phyloP scores from a whole-genome alignment of 2,329 filamentous ascomycete species.

The Madurella mycetomatis region DNA sequence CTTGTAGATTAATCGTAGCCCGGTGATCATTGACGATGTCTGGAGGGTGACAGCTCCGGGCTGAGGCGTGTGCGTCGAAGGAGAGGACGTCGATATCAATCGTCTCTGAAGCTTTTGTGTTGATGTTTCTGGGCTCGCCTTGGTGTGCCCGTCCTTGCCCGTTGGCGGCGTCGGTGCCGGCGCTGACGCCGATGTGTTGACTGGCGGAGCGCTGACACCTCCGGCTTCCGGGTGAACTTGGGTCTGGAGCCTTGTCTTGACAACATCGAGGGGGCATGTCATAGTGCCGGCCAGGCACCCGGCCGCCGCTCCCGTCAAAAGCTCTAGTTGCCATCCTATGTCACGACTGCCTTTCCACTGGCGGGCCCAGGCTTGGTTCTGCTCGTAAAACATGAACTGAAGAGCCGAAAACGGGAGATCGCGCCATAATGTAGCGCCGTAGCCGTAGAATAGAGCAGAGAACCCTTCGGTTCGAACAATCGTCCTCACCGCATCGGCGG shows the following conservation, averaged over 20 bases:
- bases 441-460: constrained; percentile 88
- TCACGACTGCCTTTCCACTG: constrained; percentile 73
- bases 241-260: constrained; percentile 94
- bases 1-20: constrained; percentile 80
- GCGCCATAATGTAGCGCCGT: constrained; percentile 89
- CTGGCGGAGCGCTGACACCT: not conserved
- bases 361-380: constrained; percentile 79
- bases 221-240: constrained; percentile 56
- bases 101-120: constrained; percentile 53
- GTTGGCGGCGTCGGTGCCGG: not conserved
- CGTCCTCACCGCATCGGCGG: constrained; percentile 75
- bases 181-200: not conserved
- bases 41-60: constrained; percentile 77
- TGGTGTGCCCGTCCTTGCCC: constrained; percentile 23
- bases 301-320: constrained; percentile 82
- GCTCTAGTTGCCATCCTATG: constrained; percentile 79
- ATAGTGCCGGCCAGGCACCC: constrained; percentile 91
- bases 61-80: constrained; percentile 74
- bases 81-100: constrained; percentile 83
- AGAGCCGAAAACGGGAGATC: constrained; percentile 94
- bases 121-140: constrained; percentile 28
- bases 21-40: constrained; percentile 83
- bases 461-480: constrained; percentile 81
- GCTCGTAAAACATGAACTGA: constrained; percentile 98
- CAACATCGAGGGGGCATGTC: constrained; percentile 93